Evolutionary conservation across 1,284 basidiomycete species (phyloP), one percentile per base, ranked within the genome.

Genomic region (Ustilago hordei): DNA sequence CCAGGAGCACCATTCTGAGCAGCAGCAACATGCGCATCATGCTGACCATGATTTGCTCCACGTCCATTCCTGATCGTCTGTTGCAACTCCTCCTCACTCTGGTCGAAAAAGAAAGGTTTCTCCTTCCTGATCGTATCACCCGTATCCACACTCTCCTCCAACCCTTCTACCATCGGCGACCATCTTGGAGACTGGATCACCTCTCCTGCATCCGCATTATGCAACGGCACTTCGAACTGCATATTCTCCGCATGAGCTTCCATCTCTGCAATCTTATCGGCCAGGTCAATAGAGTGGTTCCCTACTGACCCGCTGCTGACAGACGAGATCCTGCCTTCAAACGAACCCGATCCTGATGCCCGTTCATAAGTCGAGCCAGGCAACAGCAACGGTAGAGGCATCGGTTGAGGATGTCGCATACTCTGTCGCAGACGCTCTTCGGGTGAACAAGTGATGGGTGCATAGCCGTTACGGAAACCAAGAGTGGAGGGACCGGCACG

Each of bases 221-320:
- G 60, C 64, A 68, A 31, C 19, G 69, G 69, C 59, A 69, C 61
- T 32, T 67, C 75, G 13, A 74, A 69, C 13, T 59, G 57, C 75
- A 78, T 78, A 19, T 39, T 69, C 50, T 80, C 78, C 38, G 78
- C 78, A 39, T 78, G 75, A 9, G 74, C 75, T 50, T 80, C 78
- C 78, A 80, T 80, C 60, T 80, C 73, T 19, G 78, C 78, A 19
- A 80, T 80, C 64, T 73, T 74, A 52, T 80, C 75, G 28, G 68
- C 78, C 43, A 80, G 58, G 32, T 78, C 75, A 45, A 78, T 64
- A 38, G 70, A 74, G 2, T 60, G 70, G 6, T 64, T 59, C 2
- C 75, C 75, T 11, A 28, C 68, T 19, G 66, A 67, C 7, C 71
- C 71, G 39, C 65, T 76, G 19, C 62, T 64, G 55, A 69, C 68